Evolutionary conservation across 768 basidiomycete species (phyloP).

Genomic region (Sutorius australiensis): DNA sequence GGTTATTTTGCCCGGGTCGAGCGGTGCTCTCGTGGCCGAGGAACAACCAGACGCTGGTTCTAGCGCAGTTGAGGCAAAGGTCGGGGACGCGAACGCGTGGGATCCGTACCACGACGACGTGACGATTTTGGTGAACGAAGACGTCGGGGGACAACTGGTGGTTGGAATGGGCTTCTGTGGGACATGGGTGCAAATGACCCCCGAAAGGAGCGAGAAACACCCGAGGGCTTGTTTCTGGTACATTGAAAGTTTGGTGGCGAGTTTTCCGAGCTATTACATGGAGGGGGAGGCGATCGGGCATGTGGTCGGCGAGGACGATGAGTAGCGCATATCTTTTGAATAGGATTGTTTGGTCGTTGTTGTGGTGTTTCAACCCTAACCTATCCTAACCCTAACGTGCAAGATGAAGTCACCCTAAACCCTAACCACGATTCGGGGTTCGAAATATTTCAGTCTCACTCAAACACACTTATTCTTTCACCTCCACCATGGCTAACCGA

Average conservation of each 20-base stretch:
- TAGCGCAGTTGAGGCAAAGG: background rate
- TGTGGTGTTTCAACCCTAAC: too few species aligned
- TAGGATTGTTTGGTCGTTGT: too few species aligned
- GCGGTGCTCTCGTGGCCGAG: slow-evolving; percentile 20
- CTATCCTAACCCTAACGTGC: background rate
- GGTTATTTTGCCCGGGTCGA: slow-evolving; percentile 29
- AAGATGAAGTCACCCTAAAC: slow-evolving; percentile 18
- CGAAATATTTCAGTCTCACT: slow-evolving; percentile 14
- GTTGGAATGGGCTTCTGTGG: slow-evolving; percentile 34
- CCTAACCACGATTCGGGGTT: slow-evolving; percentile 32
- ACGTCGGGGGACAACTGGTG: slow-evolving; percentile 11
- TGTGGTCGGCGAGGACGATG: background rate
- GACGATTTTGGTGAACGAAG: slow-evolving; percentile 27
- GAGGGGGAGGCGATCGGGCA: slow-evolving; percentile 10
- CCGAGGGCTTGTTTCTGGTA: slow-evolving; percentile 47
- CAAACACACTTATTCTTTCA: background rate
- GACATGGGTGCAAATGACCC: slow-evolving; percentile 35
- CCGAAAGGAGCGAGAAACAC: slow-evolving; percentile 6
- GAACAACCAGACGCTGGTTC: background rate
- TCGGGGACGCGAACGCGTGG: slow-evolving; percentile 27
- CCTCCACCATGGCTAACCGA: background rate
- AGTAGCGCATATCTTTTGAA: too few species aligned
- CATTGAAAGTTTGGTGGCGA: slow-evolving; percentile 47
- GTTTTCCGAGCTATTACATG: slow-evolving; percentile 49
- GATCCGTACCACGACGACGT: slow-evolving; percentile 33